phyloP scores from a whole-genome alignment of 164 flowering plant genomes.

The Kingdonia uniflora region DNA sequence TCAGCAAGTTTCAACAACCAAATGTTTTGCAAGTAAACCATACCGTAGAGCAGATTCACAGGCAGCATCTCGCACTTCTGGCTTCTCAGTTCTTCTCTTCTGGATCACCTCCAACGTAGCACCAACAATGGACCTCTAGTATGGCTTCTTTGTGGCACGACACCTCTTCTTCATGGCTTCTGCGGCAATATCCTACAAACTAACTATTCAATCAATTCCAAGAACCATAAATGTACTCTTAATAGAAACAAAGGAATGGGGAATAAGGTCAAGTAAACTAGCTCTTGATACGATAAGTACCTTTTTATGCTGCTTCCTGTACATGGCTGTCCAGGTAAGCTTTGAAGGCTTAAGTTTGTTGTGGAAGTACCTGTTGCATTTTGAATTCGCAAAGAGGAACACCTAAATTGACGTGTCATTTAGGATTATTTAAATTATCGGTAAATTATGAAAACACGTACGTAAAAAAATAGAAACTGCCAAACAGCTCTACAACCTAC shows the following conservation, averaged over 20 bases:
- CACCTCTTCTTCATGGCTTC: constrained; percentile 43
- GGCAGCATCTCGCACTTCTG: not conserved
- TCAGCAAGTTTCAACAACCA: no score
- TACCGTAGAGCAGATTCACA: constrained; percentile 9
- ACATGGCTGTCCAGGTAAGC: constrained; percentile 67
- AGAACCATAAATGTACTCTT: no score
- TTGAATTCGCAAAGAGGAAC: constrained; percentile 62
- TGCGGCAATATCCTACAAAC: constrained; percentile 28
- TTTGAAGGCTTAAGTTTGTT: constrained; percentile 75
- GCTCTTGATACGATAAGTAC: constrained; percentile 10
- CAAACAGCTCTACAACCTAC: constrained; percentile 7
- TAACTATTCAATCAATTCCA: no score
- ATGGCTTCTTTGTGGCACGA: constrained; percentile 36
- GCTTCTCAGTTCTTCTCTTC: not conserved
- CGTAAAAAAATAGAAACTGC: not conserved
- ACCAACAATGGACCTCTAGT: constrained; percentile 28
- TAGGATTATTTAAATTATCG: not conserved
- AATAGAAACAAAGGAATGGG: no score
- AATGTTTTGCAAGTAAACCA: constrained; percentile 2
- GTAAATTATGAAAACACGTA: not conserved
- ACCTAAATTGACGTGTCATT: constrained; percentile 9
- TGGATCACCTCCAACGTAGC: not conserved
- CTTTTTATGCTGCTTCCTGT: constrained; percentile 56
- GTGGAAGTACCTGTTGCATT: constrained; percentile 87
- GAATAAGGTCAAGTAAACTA: no score